phyloP scores from a whole-genome alignment of 1,139 yeast genomes.

The Debaryomyces coudertii region DNA sequence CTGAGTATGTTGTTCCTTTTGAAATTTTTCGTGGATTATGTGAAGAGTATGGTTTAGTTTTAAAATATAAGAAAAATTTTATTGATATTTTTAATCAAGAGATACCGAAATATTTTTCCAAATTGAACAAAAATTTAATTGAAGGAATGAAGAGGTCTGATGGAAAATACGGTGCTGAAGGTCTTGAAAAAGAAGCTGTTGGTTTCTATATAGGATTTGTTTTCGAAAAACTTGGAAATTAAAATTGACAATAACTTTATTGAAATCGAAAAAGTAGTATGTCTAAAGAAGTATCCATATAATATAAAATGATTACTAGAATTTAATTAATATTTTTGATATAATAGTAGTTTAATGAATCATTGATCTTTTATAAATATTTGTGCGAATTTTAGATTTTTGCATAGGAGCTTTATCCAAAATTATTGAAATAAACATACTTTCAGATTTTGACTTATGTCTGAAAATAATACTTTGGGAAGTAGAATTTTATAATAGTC shows the following conservation, averaged over 20 bases:
- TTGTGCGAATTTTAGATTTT: neutral
- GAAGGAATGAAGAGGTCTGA: constrained; percentile 74
- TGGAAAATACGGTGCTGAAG: constrained; percentile 85
- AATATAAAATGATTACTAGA: neutral
- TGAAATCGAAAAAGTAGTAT: neutral
- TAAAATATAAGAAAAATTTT: constrained; percentile 76
- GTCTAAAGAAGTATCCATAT: neutral
- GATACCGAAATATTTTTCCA: constrained; percentile 64
- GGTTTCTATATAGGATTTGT: constrained; percentile 83
- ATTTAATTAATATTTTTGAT: neutral
- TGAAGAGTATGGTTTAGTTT: constrained; percentile 76
- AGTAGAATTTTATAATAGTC: too few species aligned
- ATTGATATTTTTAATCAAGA: constrained; percentile 82
- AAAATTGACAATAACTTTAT: neutral
- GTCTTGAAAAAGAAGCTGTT: constrained; percentile 87
- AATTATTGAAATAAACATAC: neutral
- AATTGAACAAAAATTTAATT: constrained; percentile 63
- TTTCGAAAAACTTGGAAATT: constrained; percentile 55
- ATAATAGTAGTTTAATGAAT: too few species aligned
- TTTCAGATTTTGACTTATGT: too few species aligned
- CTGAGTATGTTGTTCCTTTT: constrained; percentile 97
- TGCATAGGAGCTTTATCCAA: neutral
- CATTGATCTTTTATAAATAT: neutral
- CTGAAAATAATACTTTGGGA: too few species aligned
- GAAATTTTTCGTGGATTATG: constrained; percentile 82